These are phyloP conservation scores for Gamsiella multidivaricata DNA, from an alignment of 192 early-diverging fungal genomes.

Conservation along the genomic window DNA sequence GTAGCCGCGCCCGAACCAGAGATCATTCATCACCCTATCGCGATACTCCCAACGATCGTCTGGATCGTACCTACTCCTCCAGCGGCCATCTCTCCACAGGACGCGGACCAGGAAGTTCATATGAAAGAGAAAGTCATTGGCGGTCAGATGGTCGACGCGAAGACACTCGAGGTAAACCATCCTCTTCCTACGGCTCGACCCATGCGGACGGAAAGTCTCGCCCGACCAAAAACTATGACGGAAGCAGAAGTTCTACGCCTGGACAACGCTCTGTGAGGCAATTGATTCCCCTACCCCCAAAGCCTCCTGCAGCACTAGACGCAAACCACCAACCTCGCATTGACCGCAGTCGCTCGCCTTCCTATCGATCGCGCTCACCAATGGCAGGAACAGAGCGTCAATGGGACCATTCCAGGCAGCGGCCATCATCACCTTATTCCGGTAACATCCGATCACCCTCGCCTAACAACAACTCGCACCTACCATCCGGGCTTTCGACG, in stretches of 20 bases:
- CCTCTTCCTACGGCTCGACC: slow-evolving; percentile 9
- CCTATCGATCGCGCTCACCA: slow-evolving; percentile 37
- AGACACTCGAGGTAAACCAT: not conserved
- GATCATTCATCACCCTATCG: slow-evolving; percentile 6
- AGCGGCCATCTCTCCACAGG: not conserved
- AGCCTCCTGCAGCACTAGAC: slow-evolving; percentile 26
- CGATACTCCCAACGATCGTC: slow-evolving; percentile 7
- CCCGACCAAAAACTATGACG: slow-evolving; percentile 1
- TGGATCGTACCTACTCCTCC: slow-evolving; percentile 3
- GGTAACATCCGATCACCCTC: slow-evolving; percentile 17
- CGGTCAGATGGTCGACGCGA: slow-evolving; percentile 16
- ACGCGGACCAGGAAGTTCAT: not conserved
- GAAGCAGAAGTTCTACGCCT: not conserved
- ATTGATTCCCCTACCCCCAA: slow-evolving; percentile 41
- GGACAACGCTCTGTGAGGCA: slow-evolving; percentile 25
- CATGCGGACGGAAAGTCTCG: slow-evolving; percentile 7
- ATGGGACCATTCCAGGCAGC: slow-evolving; percentile 19
- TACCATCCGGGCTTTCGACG: slow-evolving; percentile 5
- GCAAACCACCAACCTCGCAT: slow-evolving; percentile 20
- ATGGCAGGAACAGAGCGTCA: slow-evolving; percentile 16
- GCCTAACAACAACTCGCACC: slow-evolving; percentile 1
- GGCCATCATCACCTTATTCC: slow-evolving; percentile 1
- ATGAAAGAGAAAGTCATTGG: slow-evolving; percentile 1
- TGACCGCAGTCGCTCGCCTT: slow-evolving; percentile 45
- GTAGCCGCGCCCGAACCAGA: slow-evolving; percentile 13